Percentiles rank a stretch among this genome's conserved stretches.
phyloP scores from a whole-genome alignment of 768 basidiomycete species.

The Auricularia cornea region DNA sequence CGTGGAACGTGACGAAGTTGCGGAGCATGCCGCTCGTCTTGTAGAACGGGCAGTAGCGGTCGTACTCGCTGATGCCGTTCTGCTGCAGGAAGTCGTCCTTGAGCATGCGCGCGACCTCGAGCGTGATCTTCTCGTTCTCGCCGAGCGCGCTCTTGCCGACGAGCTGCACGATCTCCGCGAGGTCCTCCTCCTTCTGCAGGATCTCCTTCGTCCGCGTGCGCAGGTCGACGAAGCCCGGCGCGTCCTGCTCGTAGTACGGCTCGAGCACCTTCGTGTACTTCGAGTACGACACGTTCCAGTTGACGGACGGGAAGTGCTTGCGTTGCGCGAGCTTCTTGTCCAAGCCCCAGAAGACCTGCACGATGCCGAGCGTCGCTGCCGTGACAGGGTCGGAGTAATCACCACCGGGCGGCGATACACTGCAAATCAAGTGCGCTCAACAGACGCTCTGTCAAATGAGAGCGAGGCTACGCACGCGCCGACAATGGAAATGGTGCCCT shows the following conservation, averaged over 20 bases:
- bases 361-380: constrained; percentile 93
- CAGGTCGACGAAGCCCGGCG: constrained; percentile 92
- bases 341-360: constrained; percentile 99
- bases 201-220: constrained; percentile 93
- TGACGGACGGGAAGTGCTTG: constrained; percentile 99
- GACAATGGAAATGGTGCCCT: constrained; percentile 96
- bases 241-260: constrained; percentile 80
- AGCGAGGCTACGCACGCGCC: constrained; percentile 50
- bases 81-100: constrained; percentile 98
- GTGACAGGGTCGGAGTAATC: constrained; percentile 99
- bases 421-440: constrained; percentile 30
- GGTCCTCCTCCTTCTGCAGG: constrained; percentile 95
- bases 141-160: constrained; percentile 97
- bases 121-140: constrained; percentile 95
- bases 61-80: constrained; percentile 98
- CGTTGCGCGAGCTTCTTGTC: constrained; percentile 99
- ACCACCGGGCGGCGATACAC: constrained; percentile 94
- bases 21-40: constrained; percentile 94
- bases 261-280: constrained; percentile 95
- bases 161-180: constrained; percentile 98
- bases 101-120: constrained; percentile 94
- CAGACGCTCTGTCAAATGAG: constrained; percentile 49
- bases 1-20: constrained; percentile 92
- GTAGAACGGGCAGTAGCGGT: constrained; percentile 97
- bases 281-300: constrained; percentile 99